Evolutionary conservation across 1,284 basidiomycete genomes (phyloP), one percentile per base, ranked within the genome.

Genomic region (Meira nashicola): DNA sequence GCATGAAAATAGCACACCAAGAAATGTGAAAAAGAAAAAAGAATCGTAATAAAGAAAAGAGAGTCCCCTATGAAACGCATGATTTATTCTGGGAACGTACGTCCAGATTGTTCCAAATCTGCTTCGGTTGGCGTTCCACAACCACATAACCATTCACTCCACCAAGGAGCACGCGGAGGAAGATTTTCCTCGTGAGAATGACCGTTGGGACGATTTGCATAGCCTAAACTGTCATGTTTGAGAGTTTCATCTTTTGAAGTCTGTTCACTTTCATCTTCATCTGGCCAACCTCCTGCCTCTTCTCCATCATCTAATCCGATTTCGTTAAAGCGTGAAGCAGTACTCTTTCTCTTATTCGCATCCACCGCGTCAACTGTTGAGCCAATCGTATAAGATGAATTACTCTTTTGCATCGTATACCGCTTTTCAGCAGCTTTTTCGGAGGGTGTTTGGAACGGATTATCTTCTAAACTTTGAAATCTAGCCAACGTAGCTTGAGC

Each of bases 141-240:
- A 11, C 53, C 53, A 39, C 53, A 54, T 37, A 54, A 28, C 53
- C 53, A 54, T 28, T 54, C 53, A 14, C 33, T 43, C 53, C 53
- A 54, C 53, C 53, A 54, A 2, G 53, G 17, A n/a, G 38, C 40
- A 15, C 47, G 14, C 10, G 21, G 21, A 17, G 9, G 10, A 19
- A 2, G 19, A 3, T 53, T 17, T 15, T 25, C 7, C 19, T 53
- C 50, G 5, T 10, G 15, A 17, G 14, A 6, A 33, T 17, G 50
- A 14, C 2, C n/a, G 11, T 41, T 17, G 2, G 9, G 43, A 17
- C 43, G 43, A 17, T 44, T 44, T 44, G 43, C 17, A 17, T 17
- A 17, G 3, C 17, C 43, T 9, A 9, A 3, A 17, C 8, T 17
- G 8, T 44, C 43, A 19, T 17, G 5, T 43, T 21, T 23, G n/a